Conservation (phyloP, 2,329 filamentous ascomycete genomes). For the Trichoderma lentiforme region DNA sequence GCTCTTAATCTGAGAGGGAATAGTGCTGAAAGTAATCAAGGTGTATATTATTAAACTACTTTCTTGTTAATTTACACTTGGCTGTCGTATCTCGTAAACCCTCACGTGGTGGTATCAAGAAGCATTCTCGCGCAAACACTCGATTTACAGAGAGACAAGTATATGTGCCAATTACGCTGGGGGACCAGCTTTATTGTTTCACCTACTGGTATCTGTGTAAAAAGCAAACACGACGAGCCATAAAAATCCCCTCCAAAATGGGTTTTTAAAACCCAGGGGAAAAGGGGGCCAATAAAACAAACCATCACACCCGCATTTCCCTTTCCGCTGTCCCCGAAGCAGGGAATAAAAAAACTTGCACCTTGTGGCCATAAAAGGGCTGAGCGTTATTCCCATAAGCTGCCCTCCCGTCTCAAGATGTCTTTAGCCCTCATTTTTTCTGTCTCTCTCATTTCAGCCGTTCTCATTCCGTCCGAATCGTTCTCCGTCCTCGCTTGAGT, state of each 20-base stretch:
- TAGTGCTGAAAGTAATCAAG: background rate
- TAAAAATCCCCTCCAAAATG: background rate
- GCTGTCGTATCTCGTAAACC: background rate
- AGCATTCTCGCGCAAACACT: background rate
- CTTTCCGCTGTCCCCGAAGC: background rate
- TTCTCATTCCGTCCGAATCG: background rate
- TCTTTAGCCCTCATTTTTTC: background rate
- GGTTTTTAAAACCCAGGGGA: too few species aligned
- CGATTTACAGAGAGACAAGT: background rate
- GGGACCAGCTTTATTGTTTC: slow-evolving; percentile 21
- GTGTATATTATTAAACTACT: background rate
- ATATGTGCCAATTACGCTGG: slow-evolving; percentile 6
- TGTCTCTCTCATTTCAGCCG: background rate
- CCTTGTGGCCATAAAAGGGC: background rate
- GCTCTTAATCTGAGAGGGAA: background rate
- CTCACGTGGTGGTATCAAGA: background rate
- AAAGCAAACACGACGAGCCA: background rate
- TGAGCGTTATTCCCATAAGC: background rate
- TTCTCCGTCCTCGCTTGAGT: background rate
- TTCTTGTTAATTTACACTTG: background rate
- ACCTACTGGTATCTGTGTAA: slow-evolving; percentile 28
- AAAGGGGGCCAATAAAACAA: background rate
- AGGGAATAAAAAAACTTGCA: background rate
- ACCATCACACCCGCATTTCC: background rate
- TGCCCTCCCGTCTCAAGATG: background rate